A percentile compares a stretch with the other conserved stretches of the same genome.
Conservation (phyloP, 768 basidiomycete genomes). For the Lactarius indigo region DNA sequence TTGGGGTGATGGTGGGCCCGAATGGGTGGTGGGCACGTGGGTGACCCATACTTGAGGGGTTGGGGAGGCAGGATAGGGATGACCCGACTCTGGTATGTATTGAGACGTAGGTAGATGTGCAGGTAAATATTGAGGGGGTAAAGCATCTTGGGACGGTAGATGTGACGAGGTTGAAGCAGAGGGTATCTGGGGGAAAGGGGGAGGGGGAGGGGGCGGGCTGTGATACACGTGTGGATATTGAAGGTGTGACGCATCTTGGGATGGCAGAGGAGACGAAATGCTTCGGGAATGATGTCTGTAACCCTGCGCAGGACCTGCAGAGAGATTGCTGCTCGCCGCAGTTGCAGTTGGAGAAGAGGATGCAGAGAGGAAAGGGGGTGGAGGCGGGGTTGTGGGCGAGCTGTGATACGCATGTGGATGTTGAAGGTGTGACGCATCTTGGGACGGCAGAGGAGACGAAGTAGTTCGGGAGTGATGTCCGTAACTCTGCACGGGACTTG, state of each 20-base stretch:
- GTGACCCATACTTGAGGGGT: background rate
- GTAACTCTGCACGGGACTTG: too few species aligned
- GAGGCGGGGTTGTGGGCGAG: background rate
- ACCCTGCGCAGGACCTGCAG: background rate
- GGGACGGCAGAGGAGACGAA: too few species aligned
- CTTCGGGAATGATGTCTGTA: background rate
- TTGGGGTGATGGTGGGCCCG: background rate
- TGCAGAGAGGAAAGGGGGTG: background rate
- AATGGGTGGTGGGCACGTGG: background rate
- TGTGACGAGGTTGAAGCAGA: background rate
- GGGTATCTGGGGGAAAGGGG: background rate
- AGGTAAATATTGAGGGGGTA: too few species aligned
- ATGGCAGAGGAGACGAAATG: background rate
- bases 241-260: background rate
- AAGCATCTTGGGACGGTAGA: background rate
- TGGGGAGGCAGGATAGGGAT: background rate
- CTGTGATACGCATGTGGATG: too few species aligned
- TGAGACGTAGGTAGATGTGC: background rate
- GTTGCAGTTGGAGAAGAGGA: background rate
- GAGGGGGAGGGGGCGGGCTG: background rate
- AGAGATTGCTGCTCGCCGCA: background rate
- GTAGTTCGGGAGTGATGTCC: too few species aligned
- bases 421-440: too few species aligned
- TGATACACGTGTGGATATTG: background rate
- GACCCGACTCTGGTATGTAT: background rate